Base-by-base conservation (phyloP, 225 moss, liverwort and hornwort genomes). In the Rhytidiadelphus loreus region DNA sequence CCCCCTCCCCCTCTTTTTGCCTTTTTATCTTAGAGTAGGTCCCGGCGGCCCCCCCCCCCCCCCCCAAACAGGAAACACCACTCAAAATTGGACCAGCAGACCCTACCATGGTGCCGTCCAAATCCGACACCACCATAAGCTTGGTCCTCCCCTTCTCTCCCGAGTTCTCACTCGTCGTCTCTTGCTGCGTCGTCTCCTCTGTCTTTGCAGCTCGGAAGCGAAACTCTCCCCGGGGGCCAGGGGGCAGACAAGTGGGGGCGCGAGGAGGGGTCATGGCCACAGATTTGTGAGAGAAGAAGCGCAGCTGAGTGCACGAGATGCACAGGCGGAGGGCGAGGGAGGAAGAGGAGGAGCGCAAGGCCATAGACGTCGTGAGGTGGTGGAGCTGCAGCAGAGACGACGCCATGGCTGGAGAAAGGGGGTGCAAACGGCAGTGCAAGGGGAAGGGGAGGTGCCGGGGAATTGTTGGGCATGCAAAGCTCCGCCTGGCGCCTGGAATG, bases 101-200 rank as follows among this genome's bases (percentile, higher is more conserved):
- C 6, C 89, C 26, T 83, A 93, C 94, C 94, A 94, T 94, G 2
- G 94, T 94, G 69, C 80, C 71, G 57, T 94, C 94, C 83, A 94
- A 82, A 87, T 94, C 94, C 81, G 94, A 93, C 75, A 94, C 94
- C 74, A 94, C 75, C 93, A 94, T 87, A 6, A 94, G 91, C 50
- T 80, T 87, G 74, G 89, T 90, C 64, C 60, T 74, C 59, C 63
- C 19, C 85, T 33, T 65, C 56, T 55, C 86, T 46, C n/a, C 84
- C 17, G 33, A 37, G 5, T 22, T 53, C 84, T 16, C 58, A 22
- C 15, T 74, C 58, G 16, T 41, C 65, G 43, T 71, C 52, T 53
- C 69, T 37, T 80, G 30, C 87, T 18, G 44, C 16, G 66, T 70
- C 61, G 30, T 37, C 32, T 77, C 89, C 88, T 88, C 92, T 83